A percentile compares a stretch with the other conserved stretches of the same genome.
Evolutionary conservation across 2,329 filamentous ascomycete genomes (phyloP).

Genomic region (Penicillium sclerotiorum): DNA sequence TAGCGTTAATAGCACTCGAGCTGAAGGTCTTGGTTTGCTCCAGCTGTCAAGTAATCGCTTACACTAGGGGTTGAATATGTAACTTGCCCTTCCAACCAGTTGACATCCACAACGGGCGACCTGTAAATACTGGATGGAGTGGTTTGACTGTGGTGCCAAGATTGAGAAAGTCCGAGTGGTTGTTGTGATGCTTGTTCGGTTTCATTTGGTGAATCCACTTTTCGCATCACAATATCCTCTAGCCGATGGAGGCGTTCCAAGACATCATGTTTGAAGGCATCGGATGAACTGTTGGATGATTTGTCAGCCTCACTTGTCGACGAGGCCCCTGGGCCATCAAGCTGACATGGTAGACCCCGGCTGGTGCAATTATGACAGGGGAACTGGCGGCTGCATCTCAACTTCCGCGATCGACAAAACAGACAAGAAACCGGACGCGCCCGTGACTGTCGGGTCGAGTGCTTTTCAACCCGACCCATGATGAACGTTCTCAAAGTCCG

Average conservation of each 20-base stretch:
- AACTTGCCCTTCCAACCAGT: conserved; percentile 21
- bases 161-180: neutral
- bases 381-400: conserved; percentile 55
- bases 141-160: neutral
- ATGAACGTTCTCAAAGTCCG: neutral
- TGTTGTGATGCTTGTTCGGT: neutral
- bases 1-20: neutral
- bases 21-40: neutral
- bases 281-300: neutral
- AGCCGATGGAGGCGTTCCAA: conserved; percentile 16
- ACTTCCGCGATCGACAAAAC: conserved; percentile 44
- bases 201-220: neutral
- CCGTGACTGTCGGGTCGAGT: conserved; percentile 10
- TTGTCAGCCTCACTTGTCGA: neutral
- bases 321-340: conserved; percentile 9
- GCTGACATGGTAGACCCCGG: conserved; percentile 31
- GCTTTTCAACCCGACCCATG: conserved; percentile 19
- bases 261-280: conserved; percentile 10
- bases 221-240: conserved; percentile 20
- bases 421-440: conserved; percentile 38
- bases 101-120: conserved; percentile 7
- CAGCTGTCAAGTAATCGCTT: neutral
- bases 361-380: conserved; percentile 53
- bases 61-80: conserved; percentile 13
- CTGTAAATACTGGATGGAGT: neutral